Evolutionary conservation across 306 rosid species (phyloP).

Genomic region (Betula pendula): DNA sequence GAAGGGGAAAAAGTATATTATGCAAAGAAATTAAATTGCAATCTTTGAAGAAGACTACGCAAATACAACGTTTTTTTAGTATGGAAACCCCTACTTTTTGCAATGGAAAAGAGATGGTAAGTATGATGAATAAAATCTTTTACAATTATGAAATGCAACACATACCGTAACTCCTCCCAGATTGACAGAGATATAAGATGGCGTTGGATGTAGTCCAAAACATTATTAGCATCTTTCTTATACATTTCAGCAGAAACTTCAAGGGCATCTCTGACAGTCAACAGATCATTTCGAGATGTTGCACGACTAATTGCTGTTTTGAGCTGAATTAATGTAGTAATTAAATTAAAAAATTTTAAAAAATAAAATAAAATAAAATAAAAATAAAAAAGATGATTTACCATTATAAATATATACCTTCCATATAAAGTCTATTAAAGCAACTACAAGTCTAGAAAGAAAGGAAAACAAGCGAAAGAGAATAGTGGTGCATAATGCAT

Average conservation of each 20-base stretch:
- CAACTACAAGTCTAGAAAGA: slow-evolving; percentile 4
- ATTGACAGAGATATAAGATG: slow-evolving; percentile 93
- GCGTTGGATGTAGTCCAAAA: slow-evolving; percentile 81
- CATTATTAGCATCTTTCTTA: slow-evolving; percentile 87
- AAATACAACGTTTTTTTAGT: background rate
- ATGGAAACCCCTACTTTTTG: background rate
- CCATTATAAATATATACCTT: background rate
- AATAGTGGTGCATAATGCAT: background rate
- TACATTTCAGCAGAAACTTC: slow-evolving; percentile 95
- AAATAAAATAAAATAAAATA: background rate
- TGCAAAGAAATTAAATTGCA: too few species aligned
- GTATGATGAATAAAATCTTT: slow-evolving; percentile 14
- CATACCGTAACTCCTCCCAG: slow-evolving; percentile 96
- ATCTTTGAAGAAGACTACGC: background rate
- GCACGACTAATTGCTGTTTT: slow-evolving; percentile 95
- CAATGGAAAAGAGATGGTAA: background rate
- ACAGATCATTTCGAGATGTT: slow-evolving; percentile 76
- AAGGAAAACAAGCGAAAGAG: background rate
- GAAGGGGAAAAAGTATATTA: background rate
- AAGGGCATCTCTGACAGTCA: slow-evolving; percentile 92
- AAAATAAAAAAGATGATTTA: background rate
- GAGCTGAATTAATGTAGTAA: slow-evolving; percentile 58
- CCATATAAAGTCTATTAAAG: background rate
- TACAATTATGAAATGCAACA: slow-evolving; percentile 24
- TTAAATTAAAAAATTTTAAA: slow-evolving; percentile 10